Base-by-base conservation (phyloP, 179 eudicot genomes). In the Silene coronaria region DNA sequence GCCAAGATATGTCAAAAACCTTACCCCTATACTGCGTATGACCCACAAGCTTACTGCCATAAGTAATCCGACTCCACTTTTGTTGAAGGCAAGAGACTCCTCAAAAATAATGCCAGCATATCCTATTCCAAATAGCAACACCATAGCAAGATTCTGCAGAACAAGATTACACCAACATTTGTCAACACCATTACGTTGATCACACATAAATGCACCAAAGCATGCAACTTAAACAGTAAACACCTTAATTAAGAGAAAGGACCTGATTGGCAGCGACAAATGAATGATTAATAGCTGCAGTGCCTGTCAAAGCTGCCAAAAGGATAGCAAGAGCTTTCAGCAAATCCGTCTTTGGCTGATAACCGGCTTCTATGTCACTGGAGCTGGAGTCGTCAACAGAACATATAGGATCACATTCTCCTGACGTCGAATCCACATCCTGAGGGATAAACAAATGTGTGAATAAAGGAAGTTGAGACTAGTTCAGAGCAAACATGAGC, bases 221-320 rank as follows among this genome's bases (percentile, higher is more conserved):
- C 67, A 63, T 70, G 71, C 36, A 74, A 80, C 61, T 26, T 55
- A 82, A 79, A 72, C 16, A 70, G 6, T 42, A 71, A 60, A 70
- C 46, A 76, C 63, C 63, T 24, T 36, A 57, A 66, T 46, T 53
- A 34, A 55, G 67, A 72, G 70, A 30, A 69, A 1, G 42, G 77
- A 92, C 99, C 99, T 95, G 97, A 79, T 92, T 91, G 71, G 88
- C 91, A 81, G 97, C 99, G 71, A 92, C 99, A 97, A 96, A 92
- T 1, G 97, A 89, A 28, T 90, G 99, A 76, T 90, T 89, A 19
- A 95, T 92, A 32, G 97, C 97, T 26, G 82, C 81, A 26, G 96
- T 83, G 70, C 97, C 97, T 2, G 88, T 88, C 72, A 84, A 83
- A 66, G 96, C 95, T 57, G 93, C 97, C 45, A 83, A 97, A 74